Conservation (phyloP, 257 asterid genomes). For the Solanum bulbocastanum region DNA sequence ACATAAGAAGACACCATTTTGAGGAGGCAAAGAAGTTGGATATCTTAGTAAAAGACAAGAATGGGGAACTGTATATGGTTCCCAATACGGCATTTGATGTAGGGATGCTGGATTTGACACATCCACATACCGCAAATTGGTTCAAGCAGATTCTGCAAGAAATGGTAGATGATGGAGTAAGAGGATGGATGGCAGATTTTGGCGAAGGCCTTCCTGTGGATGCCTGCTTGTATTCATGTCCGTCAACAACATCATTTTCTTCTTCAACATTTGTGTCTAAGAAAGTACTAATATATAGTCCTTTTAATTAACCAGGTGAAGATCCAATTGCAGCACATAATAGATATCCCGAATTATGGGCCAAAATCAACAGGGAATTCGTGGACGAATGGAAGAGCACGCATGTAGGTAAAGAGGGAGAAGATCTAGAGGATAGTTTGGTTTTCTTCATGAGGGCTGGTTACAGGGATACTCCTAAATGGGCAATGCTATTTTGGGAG, state of each 20-base stretch:
- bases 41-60: slow-evolving; percentile 65
- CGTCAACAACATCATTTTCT: background rate
- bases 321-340: slow-evolving; percentile 90
- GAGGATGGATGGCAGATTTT: slow-evolving; percentile 99
- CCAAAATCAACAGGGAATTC: slow-evolving; percentile 65
- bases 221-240: slow-evolving; percentile 84
- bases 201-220: slow-evolving; percentile 97
- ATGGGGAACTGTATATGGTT: slow-evolving; percentile 75
- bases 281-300: background rate
- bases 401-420: slow-evolving; percentile 16
- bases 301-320: slow-evolving; percentile 46
- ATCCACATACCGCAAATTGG: slow-evolving; percentile 65
- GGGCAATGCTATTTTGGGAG: slow-evolving; percentile 92
- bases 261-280: background rate
- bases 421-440: slow-evolving; percentile 35
- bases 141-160: slow-evolving; percentile 72
- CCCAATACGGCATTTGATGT: slow-evolving; percentile 94
- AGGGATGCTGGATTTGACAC: slow-evolving; percentile 90
- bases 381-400: slow-evolving; percentile 69
- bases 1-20: slow-evolving; percentile 48
- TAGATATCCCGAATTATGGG: slow-evolving; percentile 92
- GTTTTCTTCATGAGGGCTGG: slow-evolving; percentile 98
- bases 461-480: slow-evolving; percentile 66
- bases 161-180: slow-evolving; percentile 90
- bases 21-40: slow-evolving; percentile 79